Percentiles rank a stretch among this genome's conserved stretches.
Evolutionary conservation across 75 land plant genomes (phyloP).

Genomic region (Isoetes taiwanensis): DNA sequence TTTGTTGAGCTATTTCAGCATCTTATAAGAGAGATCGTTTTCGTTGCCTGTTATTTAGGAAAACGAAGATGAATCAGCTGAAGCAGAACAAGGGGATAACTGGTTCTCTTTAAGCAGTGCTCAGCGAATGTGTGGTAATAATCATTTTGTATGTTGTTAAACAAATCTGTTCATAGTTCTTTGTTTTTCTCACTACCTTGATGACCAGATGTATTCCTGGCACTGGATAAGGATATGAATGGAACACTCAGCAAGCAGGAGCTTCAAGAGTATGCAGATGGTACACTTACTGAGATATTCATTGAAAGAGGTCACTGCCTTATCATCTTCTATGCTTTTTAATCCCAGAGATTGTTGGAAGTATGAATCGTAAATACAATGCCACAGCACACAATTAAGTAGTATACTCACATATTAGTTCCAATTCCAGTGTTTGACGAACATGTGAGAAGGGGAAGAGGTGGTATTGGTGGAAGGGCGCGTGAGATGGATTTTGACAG

Average conservation of each 20-base stretch:
- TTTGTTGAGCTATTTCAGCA: too few species aligned
- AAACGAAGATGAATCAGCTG: conserved; percentile 89
- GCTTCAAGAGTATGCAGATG: conserved; percentile 94
- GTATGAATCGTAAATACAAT: background rate
- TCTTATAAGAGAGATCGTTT: too few species aligned
- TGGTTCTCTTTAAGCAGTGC: conserved; percentile 98
- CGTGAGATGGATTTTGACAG: conserved; percentile 99
- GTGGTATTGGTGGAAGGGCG: conserved; percentile 66
- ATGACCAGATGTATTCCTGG: conserved; percentile 89
- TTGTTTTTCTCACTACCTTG: conserved; percentile 5
- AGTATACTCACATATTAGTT: too few species aligned
- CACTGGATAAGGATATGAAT: conserved; percentile 92
- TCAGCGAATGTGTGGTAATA: conserved; percentile 85
- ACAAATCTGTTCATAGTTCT: conserved; percentile 1
- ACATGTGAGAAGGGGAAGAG: conserved; percentile 68
- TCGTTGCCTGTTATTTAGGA: conserved; percentile 52
- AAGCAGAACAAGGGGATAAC: conserved; percentile 87
- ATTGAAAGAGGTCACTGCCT: conserved; percentile 98
- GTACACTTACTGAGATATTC: conserved; percentile 86
- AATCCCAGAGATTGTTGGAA: too few species aligned
- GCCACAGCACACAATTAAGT: too few species aligned
- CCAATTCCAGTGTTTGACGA: conserved; percentile 99
- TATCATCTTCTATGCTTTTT: too few species aligned
- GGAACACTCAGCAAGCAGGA: conserved; percentile 98
- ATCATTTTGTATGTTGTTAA: background rate